Evolutionary conservation across 2,329 filamentous ascomycete species (phyloP).

Genomic region (Nigrograna mackinnonii): DNA sequence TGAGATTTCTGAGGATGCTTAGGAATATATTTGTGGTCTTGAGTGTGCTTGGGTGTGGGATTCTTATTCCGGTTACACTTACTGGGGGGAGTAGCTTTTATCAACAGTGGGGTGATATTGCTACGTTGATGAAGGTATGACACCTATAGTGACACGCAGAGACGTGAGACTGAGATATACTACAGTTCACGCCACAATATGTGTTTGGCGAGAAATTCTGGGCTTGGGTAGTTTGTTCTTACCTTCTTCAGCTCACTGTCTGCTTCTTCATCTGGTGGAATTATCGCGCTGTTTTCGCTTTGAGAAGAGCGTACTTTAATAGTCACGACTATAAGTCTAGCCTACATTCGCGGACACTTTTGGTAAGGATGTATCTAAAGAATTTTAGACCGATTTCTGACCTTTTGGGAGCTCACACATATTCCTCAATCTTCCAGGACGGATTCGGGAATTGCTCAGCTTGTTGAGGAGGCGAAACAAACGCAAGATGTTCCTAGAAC

Average conservation of each 20-base stretch:
- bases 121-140: conserved; percentile 38
- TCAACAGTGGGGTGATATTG: conserved; percentile 28
- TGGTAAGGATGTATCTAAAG: conserved; percentile 42
- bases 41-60: conserved; percentile 70
- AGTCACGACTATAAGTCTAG: conserved; percentile 85
- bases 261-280: conserved; percentile 87
- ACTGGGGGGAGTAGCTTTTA: conserved; percentile 37
- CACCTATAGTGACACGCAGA: neutral
- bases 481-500: conserved; percentile 76
- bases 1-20: conserved; percentile 86
- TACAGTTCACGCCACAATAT: conserved; percentile 62
- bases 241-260: conserved; percentile 71
- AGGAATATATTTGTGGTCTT: conserved; percentile 85
- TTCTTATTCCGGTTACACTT: conserved; percentile 82
- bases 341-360: conserved; percentile 71
- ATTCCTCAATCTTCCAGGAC: conserved; percentile 74
- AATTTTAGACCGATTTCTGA: too few species aligned
- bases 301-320: conserved; percentile 80
- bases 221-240: conserved; percentile 62
- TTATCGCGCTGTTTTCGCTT: conserved; percentile 70
- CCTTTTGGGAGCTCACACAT: conserved; percentile 85
- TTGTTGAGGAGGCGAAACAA: conserved; percentile 79
- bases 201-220: conserved; percentile 56
- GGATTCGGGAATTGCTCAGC: conserved; percentile 84
- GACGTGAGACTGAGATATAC: neutral